A percentile compares a stretch with the other conserved stretches of the same genome.
Evolutionary conservation across 345 rosid species (phyloP).

Genomic region (rapeseed (Brassica napus)): Da-Ae NC_063440.1:11971001-11971500

Average conservation of each 20-base stretch:
- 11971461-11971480: conserved; percentile 19
- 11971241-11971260: conserved; percentile 21
- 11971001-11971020: conserved; percentile 9
- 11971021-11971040: conserved; percentile 27
- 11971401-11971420: conserved; percentile 19
- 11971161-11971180: neutral
- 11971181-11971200: conserved; percentile 6
- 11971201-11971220: conserved; percentile 1
- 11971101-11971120: neutral
- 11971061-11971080: neutral
- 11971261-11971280: conserved; percentile 34
- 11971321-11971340: conserved; percentile 10
- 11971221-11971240: conserved; percentile 8
- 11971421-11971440: conserved; percentile 11
- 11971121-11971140: neutral
- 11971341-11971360: neutral
- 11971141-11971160: neutral
- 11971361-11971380: neutral
- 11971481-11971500: conserved; percentile 2
- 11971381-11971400: conserved; percentile 33
- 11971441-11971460: neutral
- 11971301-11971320: conserved; percentile 21
- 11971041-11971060: neutral
- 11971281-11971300: conserved; percentile 12
- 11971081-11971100: neutral